Conservation (phyloP, 208 protist species). For the Acanthamoeba castellanii region DNA sequence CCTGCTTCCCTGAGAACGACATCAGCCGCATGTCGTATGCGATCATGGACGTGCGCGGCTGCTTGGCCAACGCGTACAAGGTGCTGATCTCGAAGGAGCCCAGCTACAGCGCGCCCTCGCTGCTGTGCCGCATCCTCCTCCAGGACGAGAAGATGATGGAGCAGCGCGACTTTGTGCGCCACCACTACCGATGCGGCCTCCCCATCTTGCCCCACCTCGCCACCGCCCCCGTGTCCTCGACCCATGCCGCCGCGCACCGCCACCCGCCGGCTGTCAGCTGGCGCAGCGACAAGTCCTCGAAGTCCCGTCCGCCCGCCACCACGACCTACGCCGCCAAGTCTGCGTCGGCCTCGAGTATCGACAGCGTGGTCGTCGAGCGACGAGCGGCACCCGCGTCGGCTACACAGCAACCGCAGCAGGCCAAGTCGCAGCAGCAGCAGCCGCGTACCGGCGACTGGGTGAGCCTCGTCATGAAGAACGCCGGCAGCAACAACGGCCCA, state of each 20-base stretch:
- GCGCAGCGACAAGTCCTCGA: too few relatives aligned
- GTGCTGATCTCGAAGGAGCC: background rate
- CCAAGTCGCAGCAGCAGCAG: background rate
- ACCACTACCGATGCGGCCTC: background rate
- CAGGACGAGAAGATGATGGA: constrained; percentile 40
- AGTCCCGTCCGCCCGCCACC: background rate
- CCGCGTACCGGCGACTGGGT: background rate
- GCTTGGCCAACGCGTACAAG: constrained; percentile 42
- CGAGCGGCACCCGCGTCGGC: too few relatives aligned
- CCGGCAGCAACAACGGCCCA: too few relatives aligned
- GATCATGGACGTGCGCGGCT: constrained; percentile 9
- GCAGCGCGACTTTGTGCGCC: constrained; percentile 10
- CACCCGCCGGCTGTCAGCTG: background rate
- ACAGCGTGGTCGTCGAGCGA: too few relatives aligned
- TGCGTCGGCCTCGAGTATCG: too few relatives aligned
- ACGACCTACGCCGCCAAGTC: background rate
- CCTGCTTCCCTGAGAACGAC: too few relatives aligned
- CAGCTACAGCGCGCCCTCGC: constrained; percentile 53
- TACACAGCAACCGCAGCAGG: background rate
- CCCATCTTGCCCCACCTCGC: background rate
- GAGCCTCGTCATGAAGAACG: too few relatives aligned
- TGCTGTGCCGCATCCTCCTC: constrained; percentile 55
- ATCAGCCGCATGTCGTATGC: too few relatives aligned
- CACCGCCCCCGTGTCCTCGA: background rate
- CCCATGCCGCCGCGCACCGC: background rate